A percentile compares a stretch with the other conserved stretches of the same genome.
These are phyloP conservation scores for Hemerocallis citrina DNA, from an alignment of 106 monocot genomes.

Conservation along the genomic window DNA sequence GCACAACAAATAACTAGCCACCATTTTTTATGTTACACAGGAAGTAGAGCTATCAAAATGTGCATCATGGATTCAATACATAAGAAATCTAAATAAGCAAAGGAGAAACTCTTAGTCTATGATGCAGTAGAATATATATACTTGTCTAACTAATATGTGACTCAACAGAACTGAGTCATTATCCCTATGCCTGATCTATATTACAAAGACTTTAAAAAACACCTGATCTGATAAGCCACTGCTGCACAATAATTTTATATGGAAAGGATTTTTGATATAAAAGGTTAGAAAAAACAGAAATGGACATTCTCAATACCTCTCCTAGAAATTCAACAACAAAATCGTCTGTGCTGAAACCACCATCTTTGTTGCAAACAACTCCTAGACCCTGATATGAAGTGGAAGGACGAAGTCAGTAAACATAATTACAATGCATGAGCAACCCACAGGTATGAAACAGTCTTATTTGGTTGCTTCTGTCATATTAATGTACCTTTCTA, in stretches of 20 bases:
- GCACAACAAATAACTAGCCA: neutral
- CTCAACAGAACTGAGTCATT: neutral
- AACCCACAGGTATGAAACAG: neutral
- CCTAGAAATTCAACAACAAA: constrained; percentile 98
- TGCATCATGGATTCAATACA: neutral
- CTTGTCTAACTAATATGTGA: neutral
- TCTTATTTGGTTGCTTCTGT: neutral
- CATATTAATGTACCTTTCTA: constrained; percentile 53
- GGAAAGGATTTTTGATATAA: neutral
- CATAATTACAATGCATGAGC: neutral
- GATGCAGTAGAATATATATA: too few relatives aligned
- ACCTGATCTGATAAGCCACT: neutral
- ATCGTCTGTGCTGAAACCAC: constrained; percentile 79
- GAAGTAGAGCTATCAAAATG: neutral
- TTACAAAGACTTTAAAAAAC: neutral
- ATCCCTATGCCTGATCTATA: neutral
- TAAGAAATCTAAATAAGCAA: neutral
- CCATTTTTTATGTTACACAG: neutral
- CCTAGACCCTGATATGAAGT: constrained; percentile 71
- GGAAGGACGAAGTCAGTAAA: constrained; percentile 4
- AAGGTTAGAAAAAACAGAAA: neutral
- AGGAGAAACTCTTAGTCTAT: neutral
- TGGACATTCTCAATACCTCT: constrained; percentile 53
- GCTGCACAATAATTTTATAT: neutral
- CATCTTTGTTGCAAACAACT: constrained; percentile 94